Conservation (phyloP, 352 stramenopile genomes). For the Phytopythium boreale region DNA sequence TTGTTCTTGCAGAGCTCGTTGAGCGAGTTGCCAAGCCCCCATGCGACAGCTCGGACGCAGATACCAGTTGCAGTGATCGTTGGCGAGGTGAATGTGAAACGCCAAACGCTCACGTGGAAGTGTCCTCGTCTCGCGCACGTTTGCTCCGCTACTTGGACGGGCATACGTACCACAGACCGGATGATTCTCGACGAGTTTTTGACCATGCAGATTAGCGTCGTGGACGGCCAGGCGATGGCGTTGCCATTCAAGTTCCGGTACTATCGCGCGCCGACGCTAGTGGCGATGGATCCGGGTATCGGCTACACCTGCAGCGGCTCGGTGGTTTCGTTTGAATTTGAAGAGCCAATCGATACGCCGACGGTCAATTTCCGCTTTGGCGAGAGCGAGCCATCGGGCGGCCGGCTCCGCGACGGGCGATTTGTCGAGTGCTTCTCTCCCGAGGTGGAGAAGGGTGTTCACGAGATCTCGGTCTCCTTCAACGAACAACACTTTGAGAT, state of each 20-base stretch:
- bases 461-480: conserved; percentile 56
- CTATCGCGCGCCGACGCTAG: conserved; percentile 44
- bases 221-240: conserved; percentile 41
- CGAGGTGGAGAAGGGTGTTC: conserved; percentile 33
- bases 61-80: conserved; percentile 23
- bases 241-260: conserved; percentile 58
- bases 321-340: conserved; percentile 65
- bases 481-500: conserved; percentile 68
- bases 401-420: conserved; percentile 29
- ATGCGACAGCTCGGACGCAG: conserved; percentile 4
- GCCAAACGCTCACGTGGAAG: conserved; percentile 44
- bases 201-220: conserved; percentile 52
- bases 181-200: conserved; percentile 50
- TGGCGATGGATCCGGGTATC: conserved; percentile 46
- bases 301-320: conserved; percentile 67
- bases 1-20: conserved; percentile 27
- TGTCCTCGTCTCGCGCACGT: conserved; percentile 38
- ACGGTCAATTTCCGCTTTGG: conserved; percentile 69
- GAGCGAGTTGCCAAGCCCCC: conserved; percentile 10
- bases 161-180: conserved; percentile 1
- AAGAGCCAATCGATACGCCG: conserved; percentile 45
- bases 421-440: conserved; percentile 71
- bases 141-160: conserved; percentile 9
- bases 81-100: conserved; percentile 36
- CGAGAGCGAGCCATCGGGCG: conserved; percentile 21